Evolutionary conservation across 129 eudicot species (phyloP).

Genomic region (Pseudognaphalium luteoalbum): DNA sequence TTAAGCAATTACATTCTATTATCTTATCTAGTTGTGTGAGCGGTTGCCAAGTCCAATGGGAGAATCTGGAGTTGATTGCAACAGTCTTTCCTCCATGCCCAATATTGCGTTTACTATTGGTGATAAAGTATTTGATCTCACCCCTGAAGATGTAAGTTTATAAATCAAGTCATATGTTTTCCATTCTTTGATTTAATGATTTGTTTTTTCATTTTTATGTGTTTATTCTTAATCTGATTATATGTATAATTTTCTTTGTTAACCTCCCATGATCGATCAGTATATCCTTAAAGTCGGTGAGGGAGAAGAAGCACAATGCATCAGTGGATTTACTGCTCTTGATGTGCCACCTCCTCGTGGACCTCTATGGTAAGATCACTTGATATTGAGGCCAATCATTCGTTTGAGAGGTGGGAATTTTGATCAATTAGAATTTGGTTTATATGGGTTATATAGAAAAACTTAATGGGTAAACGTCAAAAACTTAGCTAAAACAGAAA

Average conservation of each 20-base stretch:
- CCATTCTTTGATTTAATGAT: neutral
- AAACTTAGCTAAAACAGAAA: neutral
- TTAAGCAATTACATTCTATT: neutral
- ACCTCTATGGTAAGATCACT: conserved; percentile 68
- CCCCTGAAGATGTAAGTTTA: conserved; percentile 37
- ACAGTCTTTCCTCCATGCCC: conserved; percentile 38
- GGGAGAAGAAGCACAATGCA: conserved; percentile 78
- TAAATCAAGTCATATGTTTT: neutral
- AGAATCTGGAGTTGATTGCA: conserved; percentile 41
- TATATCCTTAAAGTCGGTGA: conserved; percentile 83
- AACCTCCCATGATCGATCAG: conserved; percentile 33
- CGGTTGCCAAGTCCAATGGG: conserved; percentile 43
- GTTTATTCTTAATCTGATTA: neutral
- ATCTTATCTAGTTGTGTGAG: conserved; percentile 36
- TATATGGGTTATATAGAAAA: neutral
- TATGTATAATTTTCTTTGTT: neutral
- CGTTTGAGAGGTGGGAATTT: neutral
- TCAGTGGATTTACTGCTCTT: conserved; percentile 79
- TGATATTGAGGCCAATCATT: neutral
- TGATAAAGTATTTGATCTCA: conserved; percentile 27
- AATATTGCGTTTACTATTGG: conserved; percentile 40
- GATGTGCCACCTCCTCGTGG: conserved; percentile 90
- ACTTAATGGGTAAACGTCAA: neutral
- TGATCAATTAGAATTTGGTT: neutral
- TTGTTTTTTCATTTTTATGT: neutral